Percentiles rank a stretch among this genome's conserved stretches.
Evolutionary conservation across 306 rosid species (phyloP).

Genomic region (Styphnolobium japonicum): DNA sequence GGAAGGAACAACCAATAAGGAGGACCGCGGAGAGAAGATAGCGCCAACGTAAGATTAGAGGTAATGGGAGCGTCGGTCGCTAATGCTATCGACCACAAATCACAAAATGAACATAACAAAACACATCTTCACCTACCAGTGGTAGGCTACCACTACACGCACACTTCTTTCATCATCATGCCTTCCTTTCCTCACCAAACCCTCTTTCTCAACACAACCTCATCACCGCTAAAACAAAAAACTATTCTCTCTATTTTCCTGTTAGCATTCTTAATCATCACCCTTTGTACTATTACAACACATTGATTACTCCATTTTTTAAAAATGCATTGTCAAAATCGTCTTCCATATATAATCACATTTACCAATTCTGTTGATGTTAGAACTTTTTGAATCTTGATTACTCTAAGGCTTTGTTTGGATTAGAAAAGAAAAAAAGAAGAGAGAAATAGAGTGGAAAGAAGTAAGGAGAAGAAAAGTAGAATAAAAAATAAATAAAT

Average conservation of each 20-base stretch:
- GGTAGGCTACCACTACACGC: conserved; percentile 11
- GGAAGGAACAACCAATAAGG: background rate
- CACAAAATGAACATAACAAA: background rate
- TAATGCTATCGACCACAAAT: conserved; percentile 1
- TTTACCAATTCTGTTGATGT: background rate
- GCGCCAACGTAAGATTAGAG: background rate
- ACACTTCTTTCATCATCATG: conserved; percentile 2
- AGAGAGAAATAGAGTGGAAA: too few relatives aligned
- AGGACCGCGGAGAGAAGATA: background rate
- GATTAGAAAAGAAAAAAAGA: too few relatives aligned
- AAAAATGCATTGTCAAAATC: too few relatives aligned
- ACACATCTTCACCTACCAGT: conserved; percentile 44
- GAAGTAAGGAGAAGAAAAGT: too few relatives aligned
- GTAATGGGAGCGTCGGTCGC: conserved; percentile 30
- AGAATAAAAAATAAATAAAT: too few relatives aligned
- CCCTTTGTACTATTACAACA: too few relatives aligned
- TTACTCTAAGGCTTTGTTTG: too few relatives aligned
- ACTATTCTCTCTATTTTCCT: too few relatives aligned
- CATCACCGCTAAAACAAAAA: too few relatives aligned
- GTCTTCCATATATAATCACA: background rate
- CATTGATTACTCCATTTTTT: too few relatives aligned
- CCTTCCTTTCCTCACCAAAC: conserved; percentile 37
- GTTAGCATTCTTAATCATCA: too few relatives aligned
- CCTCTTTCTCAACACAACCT: background rate
- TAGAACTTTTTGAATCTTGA: background rate